Base-by-base conservation (phyloP, 495 filamentous ascomycete species). In the Penicillium coprophilum region DNA sequence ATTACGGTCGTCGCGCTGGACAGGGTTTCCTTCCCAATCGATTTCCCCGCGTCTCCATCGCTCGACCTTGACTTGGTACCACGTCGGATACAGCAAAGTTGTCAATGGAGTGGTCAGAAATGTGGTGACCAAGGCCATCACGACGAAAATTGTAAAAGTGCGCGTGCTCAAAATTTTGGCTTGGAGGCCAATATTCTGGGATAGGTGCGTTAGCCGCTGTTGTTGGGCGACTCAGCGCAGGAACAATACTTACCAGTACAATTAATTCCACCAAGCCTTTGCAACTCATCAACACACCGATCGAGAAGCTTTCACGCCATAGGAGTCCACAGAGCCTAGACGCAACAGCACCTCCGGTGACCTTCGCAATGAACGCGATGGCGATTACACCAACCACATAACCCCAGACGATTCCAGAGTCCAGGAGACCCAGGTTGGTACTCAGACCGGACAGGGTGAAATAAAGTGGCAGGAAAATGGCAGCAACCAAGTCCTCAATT, bases 141-240 rank as follows among this genome's bases (percentile, higher is more conserved):
- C 90, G n/a, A 98, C 94, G 52, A 98, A 98, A 55, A 98, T 96
- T 31, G 92, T 98, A 68, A 98, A 98, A 1, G 94, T 96, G 27
- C 85, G 82, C 23, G 82, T 80, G 47, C 88, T 93, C 28, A 98
- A 74, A 58, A 98, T 97, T 48, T 86, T 86, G 21, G 94, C 94
- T 81, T 96, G 88, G 15, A 94, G 80, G 23, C 94, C 94, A 64
- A 98, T 96, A 62, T 98, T 98, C 89, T 95, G 53, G 76, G 69
- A 50, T 54, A 34, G 24, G 27, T 40, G 9, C 48, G 50, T 45
- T 19, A 30, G 17, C 20, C 13, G 34, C n/a, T 10, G 11, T 47
- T 11, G 52, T 1, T 8, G 28, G 41, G 3, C 19, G 31, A 15
- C 27, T 17, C 5, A 8, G 4, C 6, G 0, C 6, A 21, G 6